phyloP scores from a whole-genome alignment of 768 basidiomycete species.

The Termitomyces eurrhizus region DNA sequence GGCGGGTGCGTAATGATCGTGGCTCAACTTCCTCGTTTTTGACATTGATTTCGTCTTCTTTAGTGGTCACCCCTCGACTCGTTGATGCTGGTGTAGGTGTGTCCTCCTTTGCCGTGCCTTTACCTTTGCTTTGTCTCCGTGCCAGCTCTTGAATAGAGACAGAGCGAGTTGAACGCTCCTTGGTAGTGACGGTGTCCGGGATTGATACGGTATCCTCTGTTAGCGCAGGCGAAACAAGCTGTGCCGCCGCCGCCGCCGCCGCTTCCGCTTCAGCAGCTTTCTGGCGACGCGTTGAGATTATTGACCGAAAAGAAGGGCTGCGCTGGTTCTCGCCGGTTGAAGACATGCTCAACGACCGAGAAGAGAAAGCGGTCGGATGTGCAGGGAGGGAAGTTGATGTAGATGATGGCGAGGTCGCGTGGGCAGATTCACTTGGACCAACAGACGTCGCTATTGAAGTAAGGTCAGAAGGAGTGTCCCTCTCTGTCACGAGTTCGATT shows the following conservation, averaged over 20 bases:
- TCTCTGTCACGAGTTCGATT: conserved; percentile 49
- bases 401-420: conserved; percentile 24
- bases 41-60: conserved; percentile 17
- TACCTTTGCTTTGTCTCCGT: conserved; percentile 33
- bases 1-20: conserved; percentile 48
- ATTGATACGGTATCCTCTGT: conserved; percentile 40
- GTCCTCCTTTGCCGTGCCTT: conserved; percentile 24
- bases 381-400: conserved; percentile 29
- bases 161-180: conserved; percentile 31
- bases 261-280: conserved; percentile 31
- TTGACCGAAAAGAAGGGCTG: conserved; percentile 43
- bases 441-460: conserved; percentile 40
- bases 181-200: conserved; percentile 24
- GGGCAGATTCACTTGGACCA: conserved; percentile 28
- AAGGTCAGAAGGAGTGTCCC: conserved; percentile 43
- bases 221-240: conserved; percentile 44
- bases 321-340: conserved; percentile 31
- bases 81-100: conserved; percentile 26
- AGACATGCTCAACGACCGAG: conserved; percentile 39
- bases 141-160: conserved; percentile 23
- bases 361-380: conserved; percentile 24
- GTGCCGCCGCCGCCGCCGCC: conserved; percentile 17
- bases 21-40: conserved; percentile 50
- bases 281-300: conserved; percentile 58
- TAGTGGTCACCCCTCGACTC: conserved; percentile 16